Base-by-base conservation (phyloP, 306 rosid genomes). In the Pyrus pyrifolia region DNA sequence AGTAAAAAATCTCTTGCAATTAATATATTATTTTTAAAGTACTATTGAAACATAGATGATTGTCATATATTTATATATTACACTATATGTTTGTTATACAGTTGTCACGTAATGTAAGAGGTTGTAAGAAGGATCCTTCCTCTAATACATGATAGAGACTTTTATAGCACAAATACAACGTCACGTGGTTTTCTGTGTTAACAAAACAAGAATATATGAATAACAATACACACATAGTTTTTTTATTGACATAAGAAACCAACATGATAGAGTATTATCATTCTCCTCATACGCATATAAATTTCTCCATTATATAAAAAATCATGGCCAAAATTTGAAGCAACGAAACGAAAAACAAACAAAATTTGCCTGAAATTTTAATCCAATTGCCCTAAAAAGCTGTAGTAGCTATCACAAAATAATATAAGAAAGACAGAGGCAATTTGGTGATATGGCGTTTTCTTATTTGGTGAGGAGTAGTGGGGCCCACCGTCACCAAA, bases 401-500 rank as follows among this genome's bases (percentile, higher is more conserved):
- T 8, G 6, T 25, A 19, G 6, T 25, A 19, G 18, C 3, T 15
- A 33, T 45, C 0, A 29, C 18, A 2, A 35, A 45, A 55, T 22
- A 25, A 53, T 4, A 13, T 0, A 2, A 65, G 17, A n/a, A 29
- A 27, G 74, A 49, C 21, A 49, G 58, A 30, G 40, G 19, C 44
- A 42, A 44, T 64, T 66, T 31, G 45, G 9, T 68, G 51, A 62
- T n/a, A 49, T 29, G 46, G 61, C 62, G 35, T 69, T 23, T 66
- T 68, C 65, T 22, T 14, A 71, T 38, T 57, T 45, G 71, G 75
- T 81, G 64, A 81, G 80, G 68, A 75, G 86, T 4, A 35, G 70
- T 66, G 15, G 70, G 23, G 70, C 8, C 15, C 27, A 27, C 27
- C 4, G 3, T 35, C 17, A 21, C 49, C 70, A 1, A 4, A 64